Evolutionary conservation across 805 yeast genomes (phyloP), one percentile per base, ranked within the genome.

Genomic region (Candida loeiensis): DNA sequence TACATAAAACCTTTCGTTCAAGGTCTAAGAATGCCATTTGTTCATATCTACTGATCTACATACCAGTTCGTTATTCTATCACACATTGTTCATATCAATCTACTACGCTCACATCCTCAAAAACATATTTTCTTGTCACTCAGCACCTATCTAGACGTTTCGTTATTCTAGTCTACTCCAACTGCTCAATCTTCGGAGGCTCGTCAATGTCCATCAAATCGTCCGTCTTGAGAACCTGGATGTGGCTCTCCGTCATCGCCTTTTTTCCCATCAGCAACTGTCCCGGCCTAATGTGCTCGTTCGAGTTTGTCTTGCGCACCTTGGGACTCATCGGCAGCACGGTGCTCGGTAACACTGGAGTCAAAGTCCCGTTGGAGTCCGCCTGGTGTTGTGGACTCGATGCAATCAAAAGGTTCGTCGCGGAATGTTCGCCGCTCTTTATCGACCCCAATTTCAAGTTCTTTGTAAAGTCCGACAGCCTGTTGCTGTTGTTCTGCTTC

Each of bases 391-490:
- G 31, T n/a, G 51, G 55, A 39, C 49, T 46, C 14, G 56, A 43
- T 2, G 49, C 48, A 6, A 50, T 45, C 34, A 38, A 43, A 39
- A 38, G 36, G 30, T 31, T 52, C 36, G 40, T 45, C 17, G 45
- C 37, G 4, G 45, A 33, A 22, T 46, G 50, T 4, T 52, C 58
- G 14, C 45, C 37, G 40, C 45, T 51, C 35, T 62, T 64, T 24
- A 58, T 58, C 3, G 63, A 52, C 1, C 61, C 58, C 27, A 64
- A 61, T 50, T 67, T 69, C 52, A 70, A 61, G 42, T 66, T 64
- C 46, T 64, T 67, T 4, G 78, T 76, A 47, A 74, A 71, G 37
- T 67, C 68, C 1, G 76, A 63, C 1, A 71, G 61, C 21, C 73
- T 52, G 45, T 72, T 68, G 43, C 63, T 61, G 48, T 68, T 73